Evolutionary conservation across 257 asterid genomes (phyloP).

Genomic region (Prunella vulgaris): DNA sequence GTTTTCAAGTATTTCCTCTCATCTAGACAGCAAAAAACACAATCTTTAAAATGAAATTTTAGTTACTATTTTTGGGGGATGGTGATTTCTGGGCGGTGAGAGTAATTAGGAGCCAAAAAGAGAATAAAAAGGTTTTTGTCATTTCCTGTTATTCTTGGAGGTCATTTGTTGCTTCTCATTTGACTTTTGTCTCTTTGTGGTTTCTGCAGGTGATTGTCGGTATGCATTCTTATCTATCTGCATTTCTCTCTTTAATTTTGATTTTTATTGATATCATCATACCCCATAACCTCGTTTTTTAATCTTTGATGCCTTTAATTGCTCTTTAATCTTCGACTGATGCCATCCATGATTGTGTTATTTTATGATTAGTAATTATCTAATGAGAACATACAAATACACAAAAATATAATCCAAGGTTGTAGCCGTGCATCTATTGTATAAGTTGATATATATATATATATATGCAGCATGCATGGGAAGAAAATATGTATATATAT

Average conservation of each 20-base stretch:
- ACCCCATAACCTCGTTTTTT: background rate
- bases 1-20: background rate
- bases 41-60: background rate
- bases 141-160: conserved; percentile 6
- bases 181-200: conserved; percentile 21
- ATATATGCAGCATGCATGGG: too few species aligned
- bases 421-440: too few species aligned
- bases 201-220: conserved; percentile 24
- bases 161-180: conserved; percentile 23
- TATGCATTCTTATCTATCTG: background rate
- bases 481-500: too few species aligned
- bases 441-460: too few species aligned
- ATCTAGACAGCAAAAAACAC: background rate
- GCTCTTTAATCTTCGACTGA: too few species aligned
- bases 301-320: too few species aligned
- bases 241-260: background rate
- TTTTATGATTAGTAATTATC: background rate
- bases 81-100: conserved; percentile 13
- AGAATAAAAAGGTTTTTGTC: background rate
- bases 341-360: background rate
- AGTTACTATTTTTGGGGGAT: conserved; percentile 25
- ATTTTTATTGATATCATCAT: background rate
- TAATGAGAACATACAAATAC: background rate
- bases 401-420: too few species aligned
- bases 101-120: conserved; percentile 15